Percentiles rank a stretch among this genome's conserved stretches.
phyloP scores from a whole-genome alignment of 176 grass and related monocot genomes.

The Zizania latifolia region DNA sequence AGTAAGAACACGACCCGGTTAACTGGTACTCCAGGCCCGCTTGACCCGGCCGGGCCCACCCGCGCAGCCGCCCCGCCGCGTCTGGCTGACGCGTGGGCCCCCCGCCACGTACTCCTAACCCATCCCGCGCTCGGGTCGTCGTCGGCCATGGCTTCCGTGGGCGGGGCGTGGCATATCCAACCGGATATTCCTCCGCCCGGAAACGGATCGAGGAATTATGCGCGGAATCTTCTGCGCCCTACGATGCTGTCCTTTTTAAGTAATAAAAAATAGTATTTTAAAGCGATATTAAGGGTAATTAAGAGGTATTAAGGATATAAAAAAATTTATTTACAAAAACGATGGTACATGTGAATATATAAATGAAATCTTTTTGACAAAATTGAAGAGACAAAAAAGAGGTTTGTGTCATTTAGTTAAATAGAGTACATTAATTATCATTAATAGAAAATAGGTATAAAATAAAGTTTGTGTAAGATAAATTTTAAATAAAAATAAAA shows the following conservation, averaged over 20 bases:
- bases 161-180: conserved; percentile 15
- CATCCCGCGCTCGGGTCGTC: background rate
- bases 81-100: background rate
- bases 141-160: background rate
- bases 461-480: too few relatives aligned
- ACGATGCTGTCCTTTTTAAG: background rate
- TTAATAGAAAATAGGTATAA: too few relatives aligned
- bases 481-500: too few relatives aligned
- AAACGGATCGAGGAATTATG: conserved; percentile 4
- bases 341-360: too few relatives aligned
- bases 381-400: too few relatives aligned
- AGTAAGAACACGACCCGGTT: background rate
- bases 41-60: background rate
- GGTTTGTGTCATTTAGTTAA: too few relatives aligned
- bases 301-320: too few relatives aligned
- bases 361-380: too few relatives aligned
- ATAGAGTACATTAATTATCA: too few relatives aligned
- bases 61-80: background rate
- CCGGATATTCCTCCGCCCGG: conserved; percentile 18
- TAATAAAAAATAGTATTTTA: background rate
- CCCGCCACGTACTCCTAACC: background rate
- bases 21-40: background rate
- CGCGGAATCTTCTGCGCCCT: conserved; percentile 2
- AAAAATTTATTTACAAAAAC: too few relatives aligned
- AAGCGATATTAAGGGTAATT: too few relatives aligned